Percentiles rank a stretch among this genome's conserved stretches.
These are phyloP conservation scores for Eucalyptus brandiana DNA, from an alignment of 345 rosid genomes.

Conservation along the genomic window DNA sequence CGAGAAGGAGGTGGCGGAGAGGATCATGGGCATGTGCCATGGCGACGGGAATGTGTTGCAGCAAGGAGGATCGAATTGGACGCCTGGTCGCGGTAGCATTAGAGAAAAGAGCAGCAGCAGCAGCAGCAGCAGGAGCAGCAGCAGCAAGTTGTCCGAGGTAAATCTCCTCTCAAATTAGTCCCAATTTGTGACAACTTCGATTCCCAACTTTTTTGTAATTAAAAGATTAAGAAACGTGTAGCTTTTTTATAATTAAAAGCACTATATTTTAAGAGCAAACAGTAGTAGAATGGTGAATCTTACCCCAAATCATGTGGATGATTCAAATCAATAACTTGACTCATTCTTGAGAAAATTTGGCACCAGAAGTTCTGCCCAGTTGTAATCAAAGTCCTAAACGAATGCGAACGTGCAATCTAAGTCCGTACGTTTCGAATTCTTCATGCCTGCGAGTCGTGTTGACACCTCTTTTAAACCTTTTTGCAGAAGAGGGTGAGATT, in stretches of 20 bases:
- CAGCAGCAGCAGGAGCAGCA: not conserved
- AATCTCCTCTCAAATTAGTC: not conserved
- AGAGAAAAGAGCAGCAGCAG: not conserved
- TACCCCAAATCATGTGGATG: not conserved
- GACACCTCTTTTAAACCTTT: not conserved
- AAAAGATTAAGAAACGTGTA: not conserved
- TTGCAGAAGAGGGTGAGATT: slow-evolving; percentile 36
- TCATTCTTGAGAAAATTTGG: not conserved
- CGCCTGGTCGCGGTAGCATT: not conserved
- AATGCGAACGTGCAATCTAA: not conserved
- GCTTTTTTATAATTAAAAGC: not conserved
- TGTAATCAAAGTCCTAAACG: not conserved
- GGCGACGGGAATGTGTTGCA: not conserved
- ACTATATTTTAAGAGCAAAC: not conserved
- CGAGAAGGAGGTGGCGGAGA: slow-evolving; percentile 55
- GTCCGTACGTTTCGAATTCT: not conserved
- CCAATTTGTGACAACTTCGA: not conserved
- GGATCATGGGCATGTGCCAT: slow-evolving; percentile 40
- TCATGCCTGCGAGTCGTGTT: not conserved
- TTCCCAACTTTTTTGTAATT: not conserved
- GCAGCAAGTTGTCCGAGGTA: not conserved
- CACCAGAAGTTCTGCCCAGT: not conserved
- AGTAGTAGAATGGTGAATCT: not conserved
- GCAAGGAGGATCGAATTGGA: not conserved
- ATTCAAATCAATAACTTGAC: not conserved